Base-by-base conservation (phyloP, 1,284 basidiomycete genomes). In the Sanguinoderma infundibulare region DNA sequence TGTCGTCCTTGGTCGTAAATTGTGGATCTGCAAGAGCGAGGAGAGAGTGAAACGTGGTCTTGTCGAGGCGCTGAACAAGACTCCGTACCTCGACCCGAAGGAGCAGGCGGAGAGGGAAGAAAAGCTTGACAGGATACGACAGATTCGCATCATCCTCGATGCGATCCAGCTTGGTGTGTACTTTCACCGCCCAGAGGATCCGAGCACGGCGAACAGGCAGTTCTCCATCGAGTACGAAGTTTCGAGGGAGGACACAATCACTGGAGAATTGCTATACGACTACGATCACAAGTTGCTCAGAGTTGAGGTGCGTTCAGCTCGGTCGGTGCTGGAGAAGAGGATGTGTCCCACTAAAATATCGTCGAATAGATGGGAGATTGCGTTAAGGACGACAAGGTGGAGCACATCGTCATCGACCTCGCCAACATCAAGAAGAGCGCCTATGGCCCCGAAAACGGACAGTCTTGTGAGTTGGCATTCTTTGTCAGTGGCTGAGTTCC, bases 211-310 rank as follows among this genome's bases (percentile, higher is more conserved):
- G 15, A 75, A 81, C 20, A 79, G 87, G 9, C 76, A 78, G 8
- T 92, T 88, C 69, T 90, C 88, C 0, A 76, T 83, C 7, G 90
- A 92, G 75, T 90, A 75, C 51, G 73, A 83, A 62, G 80, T 81
- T 61, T 60, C 63, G 9, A 64, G 67, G 35, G 66, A 69, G 12
- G 61, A 74, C 14, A 72, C 77, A 49, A 79, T 82, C 49, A 77
- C 80, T 54, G 87, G 81, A 0, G 81, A 81, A 73, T 71, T 91
- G 9, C 72, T 76, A 46, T 84, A 89, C 52, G 81, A 89, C 55
- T 90, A 90, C 62, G 82, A 85, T 26, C 82, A 87, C 64, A 89
- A 88, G 73, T 67, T 83, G n/a, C 79, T 91, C 32, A 80, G 84
- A 14, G 79, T 90, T 20, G 78, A 76, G 73, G 88, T 86, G 61